These are phyloP conservation scores for Salisapilia sapeloensis DNA, from an alignment of 352 stramenopile species.

Conservation along the genomic window DNA sequence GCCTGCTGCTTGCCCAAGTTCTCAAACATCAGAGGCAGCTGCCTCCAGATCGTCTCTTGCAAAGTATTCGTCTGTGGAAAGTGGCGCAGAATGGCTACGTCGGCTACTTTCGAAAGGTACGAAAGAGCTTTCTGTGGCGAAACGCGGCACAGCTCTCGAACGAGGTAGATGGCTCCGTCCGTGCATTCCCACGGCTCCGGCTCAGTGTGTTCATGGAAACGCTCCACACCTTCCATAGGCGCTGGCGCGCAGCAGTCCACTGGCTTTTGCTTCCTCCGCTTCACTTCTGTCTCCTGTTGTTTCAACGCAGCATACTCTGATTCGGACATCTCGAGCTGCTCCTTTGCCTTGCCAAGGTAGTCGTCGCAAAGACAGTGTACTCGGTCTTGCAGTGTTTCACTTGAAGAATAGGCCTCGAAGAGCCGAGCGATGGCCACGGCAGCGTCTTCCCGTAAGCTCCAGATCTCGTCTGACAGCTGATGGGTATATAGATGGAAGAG, in stretches of 20 bases:
- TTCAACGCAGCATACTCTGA: conserved; percentile 86
- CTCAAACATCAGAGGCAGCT: conserved; percentile 50
- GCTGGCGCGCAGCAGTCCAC: conserved; percentile 92
- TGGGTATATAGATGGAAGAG: conserved; percentile 86
- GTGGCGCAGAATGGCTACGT: conserved; percentile 57
- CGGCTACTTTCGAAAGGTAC: conserved; percentile 36
- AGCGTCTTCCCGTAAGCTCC: conserved; percentile 92
- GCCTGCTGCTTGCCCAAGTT: conserved; percentile 68
- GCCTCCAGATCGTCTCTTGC: conserved; percentile 77
- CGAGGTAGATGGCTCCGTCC: conserved; percentile 91
- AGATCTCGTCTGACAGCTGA: conserved; percentile 94
- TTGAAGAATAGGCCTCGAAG: conserved; percentile 88
- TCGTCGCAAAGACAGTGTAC: conserved; percentile 48
- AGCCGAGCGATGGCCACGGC: conserved; percentile 88
- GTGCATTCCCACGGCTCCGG: conserved; percentile 90
- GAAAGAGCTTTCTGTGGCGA: conserved; percentile 28
- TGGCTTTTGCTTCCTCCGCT: conserved; percentile 86
- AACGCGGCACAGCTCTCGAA: conserved; percentile 81
- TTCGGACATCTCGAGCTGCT: conserved; percentile 84
- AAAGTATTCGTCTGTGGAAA: conserved; percentile 57
- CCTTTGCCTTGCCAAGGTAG: conserved; percentile 74
- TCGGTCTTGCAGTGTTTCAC: conserved; percentile 52
- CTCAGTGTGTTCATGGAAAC: conserved; percentile 66
- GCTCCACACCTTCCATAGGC: conserved; percentile 86
- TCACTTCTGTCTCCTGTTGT: conserved; percentile 81